Percentiles rank a stretch among this genome's conserved stretches.
These are phyloP conservation scores for Sphagnum contortum DNA, from an alignment of 225 moss, liverwort and hornwort genomes.

Conservation along the genomic window DNA sequence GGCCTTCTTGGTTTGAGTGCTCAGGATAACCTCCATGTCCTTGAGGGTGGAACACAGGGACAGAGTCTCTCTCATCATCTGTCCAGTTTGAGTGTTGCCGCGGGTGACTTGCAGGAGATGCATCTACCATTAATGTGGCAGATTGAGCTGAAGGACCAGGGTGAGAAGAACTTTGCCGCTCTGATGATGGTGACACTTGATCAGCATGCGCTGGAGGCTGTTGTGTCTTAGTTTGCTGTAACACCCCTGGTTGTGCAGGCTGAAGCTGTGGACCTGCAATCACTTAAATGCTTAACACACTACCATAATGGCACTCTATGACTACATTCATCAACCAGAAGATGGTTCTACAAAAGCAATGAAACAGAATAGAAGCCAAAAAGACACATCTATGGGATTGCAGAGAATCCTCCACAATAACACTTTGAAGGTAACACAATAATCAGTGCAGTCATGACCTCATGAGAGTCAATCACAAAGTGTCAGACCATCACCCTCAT, in stretches of 20 bases:
- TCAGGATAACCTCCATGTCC: constrained; percentile 47
- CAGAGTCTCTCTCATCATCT: constrained; percentile 92
- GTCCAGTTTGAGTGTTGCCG: constrained; percentile 93
- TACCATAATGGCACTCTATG: no score
- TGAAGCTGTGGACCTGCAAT: constrained; percentile 62
- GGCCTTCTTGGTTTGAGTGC: constrained; percentile 63
- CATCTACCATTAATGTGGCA: not conserved
- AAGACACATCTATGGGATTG: no score
- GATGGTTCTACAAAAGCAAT: no score
- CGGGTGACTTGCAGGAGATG: constrained; percentile 37
- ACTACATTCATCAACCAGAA: no score
- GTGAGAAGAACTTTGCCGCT: constrained; percentile 34
- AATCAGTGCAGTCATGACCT: no score
- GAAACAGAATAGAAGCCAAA: no score
- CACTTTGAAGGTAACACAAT: no score
- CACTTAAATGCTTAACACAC: not conserved
- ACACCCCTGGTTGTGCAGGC: constrained; percentile 61
- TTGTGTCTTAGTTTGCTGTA: constrained; percentile 42
- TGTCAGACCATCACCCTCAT: no score
- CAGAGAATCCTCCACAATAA: no score
- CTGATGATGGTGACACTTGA: constrained; percentile 30
- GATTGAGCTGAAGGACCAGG: constrained; percentile 21
- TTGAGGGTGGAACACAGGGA: constrained; percentile 62
- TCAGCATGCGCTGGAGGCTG: constrained; percentile 23
- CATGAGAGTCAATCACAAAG: no score